Conservation (phyloP, 306 rosid genomes). For the Cicer arietinum region DNA sequence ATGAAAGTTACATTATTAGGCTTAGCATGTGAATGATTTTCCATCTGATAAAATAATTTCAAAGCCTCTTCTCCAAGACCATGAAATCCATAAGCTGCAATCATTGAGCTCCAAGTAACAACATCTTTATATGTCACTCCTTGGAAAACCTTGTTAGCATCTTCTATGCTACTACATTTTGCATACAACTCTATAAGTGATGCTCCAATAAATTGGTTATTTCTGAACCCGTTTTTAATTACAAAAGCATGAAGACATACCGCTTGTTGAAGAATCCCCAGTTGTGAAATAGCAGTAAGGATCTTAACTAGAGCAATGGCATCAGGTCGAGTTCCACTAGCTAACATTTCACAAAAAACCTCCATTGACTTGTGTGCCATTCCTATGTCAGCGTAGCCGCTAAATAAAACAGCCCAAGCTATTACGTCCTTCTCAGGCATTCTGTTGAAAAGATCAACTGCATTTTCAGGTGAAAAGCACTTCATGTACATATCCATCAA, state of each 20-base stretch:
- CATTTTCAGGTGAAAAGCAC: constrained; percentile 64
- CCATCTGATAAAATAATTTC: constrained; percentile 61
- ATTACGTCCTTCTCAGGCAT: constrained; percentile 79
- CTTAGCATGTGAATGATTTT: constrained; percentile 51
- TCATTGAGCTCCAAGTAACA: constrained; percentile 81
- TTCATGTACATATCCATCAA: constrained; percentile 81
- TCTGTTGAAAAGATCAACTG: constrained; percentile 61
- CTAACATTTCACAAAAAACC: constrained; percentile 62
- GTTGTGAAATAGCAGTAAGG: constrained; percentile 66
- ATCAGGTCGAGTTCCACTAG: constrained; percentile 59
- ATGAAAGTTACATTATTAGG: constrained; percentile 71
- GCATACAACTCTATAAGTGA: constrained; percentile 77
- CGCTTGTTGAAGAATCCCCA: constrained; percentile 74
- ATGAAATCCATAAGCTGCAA: constrained; percentile 80
- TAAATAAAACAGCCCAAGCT: constrained; percentile 72
- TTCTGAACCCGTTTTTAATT: constrained; percentile 50
- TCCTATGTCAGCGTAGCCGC: constrained; percentile 73
- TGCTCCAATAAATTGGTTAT: constrained; percentile 64
- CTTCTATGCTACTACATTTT: constrained; percentile 68
- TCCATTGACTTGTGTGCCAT: constrained; percentile 66
- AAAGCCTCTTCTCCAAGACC: constrained; percentile 69
- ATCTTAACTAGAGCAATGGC: constrained; percentile 78
- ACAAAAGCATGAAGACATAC: constrained; percentile 66
- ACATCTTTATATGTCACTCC: constrained; percentile 65
- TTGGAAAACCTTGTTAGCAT: constrained; percentile 63